phyloP scores from a whole-genome alignment of 1,139 yeast genomes.

The Candida gigantensis region DNA sequence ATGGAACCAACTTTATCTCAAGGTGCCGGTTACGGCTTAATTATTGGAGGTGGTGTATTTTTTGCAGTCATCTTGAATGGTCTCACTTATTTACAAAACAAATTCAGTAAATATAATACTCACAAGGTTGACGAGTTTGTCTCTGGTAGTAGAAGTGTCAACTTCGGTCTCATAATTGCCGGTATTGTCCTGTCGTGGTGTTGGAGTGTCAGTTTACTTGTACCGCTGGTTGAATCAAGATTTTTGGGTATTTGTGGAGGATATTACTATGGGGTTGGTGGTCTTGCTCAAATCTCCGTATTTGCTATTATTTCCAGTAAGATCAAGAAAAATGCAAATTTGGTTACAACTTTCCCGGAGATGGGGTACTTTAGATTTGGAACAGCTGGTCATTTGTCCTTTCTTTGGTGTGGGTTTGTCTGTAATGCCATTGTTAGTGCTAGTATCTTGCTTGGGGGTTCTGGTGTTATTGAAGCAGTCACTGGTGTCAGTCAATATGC shows the following conservation, averaged over 20 bases:
- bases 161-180: constrained; percentile 32
- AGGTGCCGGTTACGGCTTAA: constrained; percentile 38
- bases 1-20: constrained; percentile 33
- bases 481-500: constrained; percentile 41
- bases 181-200: constrained; percentile 41
- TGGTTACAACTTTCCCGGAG: constrained; percentile 43
- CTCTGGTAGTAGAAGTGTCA: constrained; percentile 36
- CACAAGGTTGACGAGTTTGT: constrained; percentile 37
- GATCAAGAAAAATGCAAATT: constrained; percentile 38
- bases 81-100: constrained; percentile 32
- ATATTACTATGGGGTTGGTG: constrained; percentile 27
- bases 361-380: constrained; percentile 41
- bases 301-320: constrained; percentile 38
- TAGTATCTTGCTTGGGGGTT: constrained; percentile 41
- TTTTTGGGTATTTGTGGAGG: constrained; percentile 25
- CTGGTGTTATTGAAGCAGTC: constrained; percentile 35
- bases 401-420: constrained; percentile 37
- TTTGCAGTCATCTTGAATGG: constrained; percentile 33
- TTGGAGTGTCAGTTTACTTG: constrained; percentile 35
- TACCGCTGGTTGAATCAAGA: constrained; percentile 12
- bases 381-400: constrained; percentile 34
- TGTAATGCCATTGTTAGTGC: constrained; percentile 40
- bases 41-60: constrained; percentile 36
- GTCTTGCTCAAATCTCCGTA: constrained; percentile 36
- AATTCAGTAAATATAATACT: constrained; percentile 25